Conservation (phyloP, 176 grass and related monocot genomes). For the Bromus sterilis region DNA sequence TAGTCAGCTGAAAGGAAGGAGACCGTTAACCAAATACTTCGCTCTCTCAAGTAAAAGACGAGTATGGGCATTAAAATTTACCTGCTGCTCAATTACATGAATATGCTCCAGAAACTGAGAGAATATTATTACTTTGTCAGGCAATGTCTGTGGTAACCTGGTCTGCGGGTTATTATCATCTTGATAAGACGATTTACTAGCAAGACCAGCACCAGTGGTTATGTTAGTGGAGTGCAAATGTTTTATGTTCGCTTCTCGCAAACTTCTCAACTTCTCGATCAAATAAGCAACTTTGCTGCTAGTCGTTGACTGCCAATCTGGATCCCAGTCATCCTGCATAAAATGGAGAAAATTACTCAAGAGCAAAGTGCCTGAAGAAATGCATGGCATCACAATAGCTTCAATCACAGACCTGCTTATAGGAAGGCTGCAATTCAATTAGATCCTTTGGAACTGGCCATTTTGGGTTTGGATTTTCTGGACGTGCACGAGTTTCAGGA, state of each 20-base stretch:
- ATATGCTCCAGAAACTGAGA: slow-evolving; percentile 99
- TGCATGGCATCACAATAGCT: slow-evolving; percentile 11
- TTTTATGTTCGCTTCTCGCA: slow-evolving; percentile 48
- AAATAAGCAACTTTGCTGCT: slow-evolving; percentile 98
- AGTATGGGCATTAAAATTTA: slow-evolving; percentile 21
- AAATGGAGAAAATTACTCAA: not conserved
- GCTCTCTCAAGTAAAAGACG: not conserved
- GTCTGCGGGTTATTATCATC: slow-evolving; percentile 13
- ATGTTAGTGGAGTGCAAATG: slow-evolving; percentile 26
- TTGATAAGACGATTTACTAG: slow-evolving; percentile 26
- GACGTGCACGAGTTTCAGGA: slow-evolving; percentile 60
- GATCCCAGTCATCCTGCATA: slow-evolving; percentile 89
- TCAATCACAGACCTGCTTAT: slow-evolving; percentile 64
- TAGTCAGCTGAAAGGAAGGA: slow-evolving; percentile 54
- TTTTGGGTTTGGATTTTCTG: slow-evolving; percentile 99
- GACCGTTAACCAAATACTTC: slow-evolving; percentile 7
- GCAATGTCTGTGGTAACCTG: slow-evolving; percentile 15
- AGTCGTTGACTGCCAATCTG: slow-evolving; percentile 92
- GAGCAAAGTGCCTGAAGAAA: not conserved
- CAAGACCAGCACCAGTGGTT: slow-evolving; percentile 17
- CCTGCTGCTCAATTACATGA: slow-evolving; percentile 91
- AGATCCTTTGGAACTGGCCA: slow-evolving; percentile 99
- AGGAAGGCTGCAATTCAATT: slow-evolving; percentile 97
- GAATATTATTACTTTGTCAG: slow-evolving; percentile 95
- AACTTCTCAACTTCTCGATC: slow-evolving; percentile 58